phyloP scores from a whole-genome alignment of 2,329 filamentous ascomycete species.

The Lecanicillium sp. region DNA sequence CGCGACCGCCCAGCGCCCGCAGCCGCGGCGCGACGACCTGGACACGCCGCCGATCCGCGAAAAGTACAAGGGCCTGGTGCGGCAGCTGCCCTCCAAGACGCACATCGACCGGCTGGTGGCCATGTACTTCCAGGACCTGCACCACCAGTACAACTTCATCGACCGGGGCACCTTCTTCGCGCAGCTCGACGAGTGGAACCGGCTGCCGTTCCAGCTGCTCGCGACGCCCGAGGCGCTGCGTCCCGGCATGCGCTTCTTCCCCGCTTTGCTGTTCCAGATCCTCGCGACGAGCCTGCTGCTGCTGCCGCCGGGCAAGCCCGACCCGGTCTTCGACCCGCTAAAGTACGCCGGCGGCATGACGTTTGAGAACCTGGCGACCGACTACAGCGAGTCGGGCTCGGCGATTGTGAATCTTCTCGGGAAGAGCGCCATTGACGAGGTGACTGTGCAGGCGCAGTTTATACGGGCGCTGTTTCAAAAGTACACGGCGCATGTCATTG shows the following conservation, averaged over 20 bases:
- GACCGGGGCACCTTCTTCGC: constrained; percentile 47
- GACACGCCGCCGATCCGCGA: constrained; percentile 36
- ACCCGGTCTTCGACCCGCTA: constrained; percentile 46
- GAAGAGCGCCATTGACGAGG: constrained; percentile 49
- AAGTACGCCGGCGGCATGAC: constrained; percentile 55
- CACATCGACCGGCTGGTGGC: constrained; percentile 50
- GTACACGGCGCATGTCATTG: constrained; percentile 52
- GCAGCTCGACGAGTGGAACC: constrained; percentile 50
- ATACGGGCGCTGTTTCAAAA: constrained; percentile 52
- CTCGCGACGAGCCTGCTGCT: constrained; percentile 49
- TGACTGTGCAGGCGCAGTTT: constrained; percentile 53
- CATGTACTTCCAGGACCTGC: constrained; percentile 52
- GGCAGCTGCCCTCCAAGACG: constrained; percentile 49
- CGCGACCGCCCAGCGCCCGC: background rate
- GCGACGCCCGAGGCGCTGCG: constrained; percentile 44
- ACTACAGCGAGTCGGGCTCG: constrained; percentile 55
- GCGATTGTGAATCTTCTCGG: constrained; percentile 49
- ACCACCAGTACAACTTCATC: constrained; percentile 52
- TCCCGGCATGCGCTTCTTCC: constrained; percentile 49
- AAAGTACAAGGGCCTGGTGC: constrained; percentile 52
- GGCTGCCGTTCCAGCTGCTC: constrained; percentile 45
- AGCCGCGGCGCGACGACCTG: background rate
- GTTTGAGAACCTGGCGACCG: constrained; percentile 53
- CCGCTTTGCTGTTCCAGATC: constrained; percentile 54
- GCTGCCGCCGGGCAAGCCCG: constrained; percentile 38